Conservation (phyloP, 768 basidiomycete species). For the Omphalotus guepiniiformis region DNA sequence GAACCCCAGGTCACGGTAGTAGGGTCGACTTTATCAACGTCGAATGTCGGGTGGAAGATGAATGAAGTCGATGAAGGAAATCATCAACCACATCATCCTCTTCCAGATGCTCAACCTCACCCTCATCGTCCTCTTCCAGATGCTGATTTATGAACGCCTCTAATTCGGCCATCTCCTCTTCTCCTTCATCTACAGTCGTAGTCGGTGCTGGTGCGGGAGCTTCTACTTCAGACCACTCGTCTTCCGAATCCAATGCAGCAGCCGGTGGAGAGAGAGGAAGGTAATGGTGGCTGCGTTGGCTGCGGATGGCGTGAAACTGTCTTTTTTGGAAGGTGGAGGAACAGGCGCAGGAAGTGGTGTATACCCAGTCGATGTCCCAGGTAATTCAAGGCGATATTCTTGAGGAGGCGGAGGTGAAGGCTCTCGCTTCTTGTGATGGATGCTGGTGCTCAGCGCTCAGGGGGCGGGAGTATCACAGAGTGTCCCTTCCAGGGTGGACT, state of each 20-base stretch:
- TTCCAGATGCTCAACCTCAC: conserved; percentile 12
- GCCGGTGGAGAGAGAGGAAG: conserved; percentile 18
- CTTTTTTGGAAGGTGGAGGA: not conserved
- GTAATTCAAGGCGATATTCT: conserved; percentile 9
- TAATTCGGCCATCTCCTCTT: conserved; percentile 34
- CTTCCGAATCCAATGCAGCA: conserved; percentile 32
- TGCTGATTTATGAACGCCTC: conserved; percentile 34
- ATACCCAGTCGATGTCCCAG: conserved; percentile 10
- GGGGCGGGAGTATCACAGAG: no score
- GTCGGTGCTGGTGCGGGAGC: conserved; percentile 6
- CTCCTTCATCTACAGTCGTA: conserved; percentile 11
- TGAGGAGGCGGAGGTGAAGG: conserved; percentile 22
- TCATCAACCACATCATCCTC: conserved; percentile 46
- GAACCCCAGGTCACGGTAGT: conserved; percentile 28
- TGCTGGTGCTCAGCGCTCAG: no score
- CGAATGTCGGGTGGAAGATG: no score
- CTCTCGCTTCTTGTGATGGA: conserved; percentile 28
- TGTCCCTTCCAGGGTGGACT: no score
- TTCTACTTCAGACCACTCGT: conserved; percentile 51
- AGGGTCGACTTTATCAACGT: no score
- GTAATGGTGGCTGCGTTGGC: conserved; percentile 19
- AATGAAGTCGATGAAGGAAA: conserved; percentile 35
- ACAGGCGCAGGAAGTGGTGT: conserved; percentile 16
- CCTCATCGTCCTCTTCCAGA: conserved; percentile 27
- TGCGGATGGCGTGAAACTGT: not conserved